These are phyloP conservation scores for Symbiodinium pilosum DNA, from an alignment of 73 alveolate genomes.

Conservation along the genomic window DNA sequence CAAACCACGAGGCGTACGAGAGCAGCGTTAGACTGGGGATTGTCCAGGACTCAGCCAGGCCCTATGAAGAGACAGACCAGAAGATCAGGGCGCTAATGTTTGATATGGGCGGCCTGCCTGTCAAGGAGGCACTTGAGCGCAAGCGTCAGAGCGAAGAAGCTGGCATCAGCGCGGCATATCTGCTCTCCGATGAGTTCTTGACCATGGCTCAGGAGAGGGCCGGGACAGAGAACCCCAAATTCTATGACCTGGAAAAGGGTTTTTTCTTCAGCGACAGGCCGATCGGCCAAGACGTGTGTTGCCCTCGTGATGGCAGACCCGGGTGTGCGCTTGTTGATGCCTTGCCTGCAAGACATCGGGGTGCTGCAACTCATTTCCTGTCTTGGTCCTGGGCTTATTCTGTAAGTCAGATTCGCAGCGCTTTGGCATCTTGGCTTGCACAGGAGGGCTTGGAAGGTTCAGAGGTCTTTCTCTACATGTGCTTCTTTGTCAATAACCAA, in stretches of 20 bases:
- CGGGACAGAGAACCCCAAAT: neutral
- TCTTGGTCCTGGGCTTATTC: constrained; percentile 9
- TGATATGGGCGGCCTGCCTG: neutral
- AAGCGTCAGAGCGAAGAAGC: constrained; percentile 5
- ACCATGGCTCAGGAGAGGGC: neutral
- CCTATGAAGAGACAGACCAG: neutral
- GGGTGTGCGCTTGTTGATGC: neutral
- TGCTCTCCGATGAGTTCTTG: neutral
- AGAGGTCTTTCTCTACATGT: constrained; percentile 7
- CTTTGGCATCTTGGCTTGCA: neutral
- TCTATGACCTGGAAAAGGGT: neutral
- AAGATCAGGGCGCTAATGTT: neutral
- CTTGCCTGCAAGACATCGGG: constrained; percentile 3
- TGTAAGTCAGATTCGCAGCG: neutral
- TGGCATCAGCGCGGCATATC: neutral
- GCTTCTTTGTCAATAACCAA: constrained; percentile 3
- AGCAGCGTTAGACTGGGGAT: neutral
- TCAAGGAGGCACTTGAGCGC: neutral
- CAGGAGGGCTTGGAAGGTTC: neutral
- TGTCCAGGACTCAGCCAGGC: neutral
- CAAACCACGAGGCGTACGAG: neutral
- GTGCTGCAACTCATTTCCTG: constrained; percentile 9
- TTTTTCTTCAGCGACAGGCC: neutral
- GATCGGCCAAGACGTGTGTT: neutral
- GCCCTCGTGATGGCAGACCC: neutral